A percentile compares a stretch with the other conserved stretches of the same genome.
These are phyloP conservation scores for Botrytis porri DNA, from an alignment of 2,329 filamentous ascomycete genomes.

Conservation along the genomic window DNA sequence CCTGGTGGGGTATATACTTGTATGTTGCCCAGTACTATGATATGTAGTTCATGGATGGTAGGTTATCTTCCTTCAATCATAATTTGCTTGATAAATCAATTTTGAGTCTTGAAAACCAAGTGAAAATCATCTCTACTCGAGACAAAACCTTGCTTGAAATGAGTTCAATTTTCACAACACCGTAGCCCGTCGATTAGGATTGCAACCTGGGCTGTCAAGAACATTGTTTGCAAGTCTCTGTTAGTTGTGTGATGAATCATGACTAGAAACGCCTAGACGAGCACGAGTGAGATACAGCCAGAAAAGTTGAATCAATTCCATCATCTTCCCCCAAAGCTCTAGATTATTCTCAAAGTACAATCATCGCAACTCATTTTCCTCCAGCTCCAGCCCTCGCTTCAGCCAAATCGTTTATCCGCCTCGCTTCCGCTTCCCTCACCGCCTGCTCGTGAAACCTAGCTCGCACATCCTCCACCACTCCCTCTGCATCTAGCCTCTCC, in stretches of 20 bases:
- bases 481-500: neutral
- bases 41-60: neutral
- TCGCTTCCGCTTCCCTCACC: neutral
- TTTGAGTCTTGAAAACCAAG: neutral
- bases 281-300: neutral
- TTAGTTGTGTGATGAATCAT: neutral
- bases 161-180: neutral
- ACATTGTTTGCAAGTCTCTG: rapidly evolving
- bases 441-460: neutral
- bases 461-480: neutral
- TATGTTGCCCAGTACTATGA: neutral
- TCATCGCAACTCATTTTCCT: neutral
- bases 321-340: no score
- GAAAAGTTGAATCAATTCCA: rapidly evolving
- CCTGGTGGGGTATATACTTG: neutral
- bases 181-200: no score
- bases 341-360: neutral
- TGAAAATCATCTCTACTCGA: no score
- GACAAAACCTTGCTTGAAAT: neutral
- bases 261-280: rapidly evolving
- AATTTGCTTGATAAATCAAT: neutral
- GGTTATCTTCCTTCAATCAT: neutral
- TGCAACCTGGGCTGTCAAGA: neutral
- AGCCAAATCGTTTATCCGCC: neutral
- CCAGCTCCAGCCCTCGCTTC: neutral